Conservation (phyloP, 495 filamentous ascomycete genomes). For the Pyronema domesticum region DNA sequence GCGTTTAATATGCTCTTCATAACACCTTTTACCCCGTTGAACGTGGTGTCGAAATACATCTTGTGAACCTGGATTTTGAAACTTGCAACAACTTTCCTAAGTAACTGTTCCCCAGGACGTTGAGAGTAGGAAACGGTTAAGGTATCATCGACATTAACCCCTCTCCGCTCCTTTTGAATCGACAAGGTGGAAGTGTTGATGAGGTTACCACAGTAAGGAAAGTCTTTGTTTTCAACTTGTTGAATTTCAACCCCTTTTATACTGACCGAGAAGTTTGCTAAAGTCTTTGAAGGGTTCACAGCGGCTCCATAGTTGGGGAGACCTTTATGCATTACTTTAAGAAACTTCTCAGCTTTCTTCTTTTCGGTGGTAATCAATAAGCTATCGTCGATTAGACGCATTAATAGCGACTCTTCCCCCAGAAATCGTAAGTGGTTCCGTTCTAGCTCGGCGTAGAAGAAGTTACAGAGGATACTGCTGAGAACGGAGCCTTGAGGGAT, state of each 20-base stretch:
- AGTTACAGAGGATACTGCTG: slow-evolving; percentile 74
- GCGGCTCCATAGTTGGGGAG: slow-evolving; percentile 59
- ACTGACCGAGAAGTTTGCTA: slow-evolving; percentile 65
- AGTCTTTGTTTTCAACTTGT: slow-evolving; percentile 32
- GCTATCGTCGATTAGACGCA: slow-evolving; percentile 84
- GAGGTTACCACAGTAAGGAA: slow-evolving; percentile 74
- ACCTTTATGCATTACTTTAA: slow-evolving; percentile 62
- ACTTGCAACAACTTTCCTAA: slow-evolving; percentile 38
- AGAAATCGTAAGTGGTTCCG: slow-evolving; percentile 48
- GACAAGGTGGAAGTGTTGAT: slow-evolving; percentile 66
- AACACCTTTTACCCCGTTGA: slow-evolving; percentile 53
- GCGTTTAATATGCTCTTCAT: slow-evolving; percentile 54
- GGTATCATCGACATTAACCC: slow-evolving; percentile 29
- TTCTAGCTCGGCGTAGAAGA: slow-evolving; percentile 85
- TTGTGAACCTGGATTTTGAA: slow-evolving; percentile 76
- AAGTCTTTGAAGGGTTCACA: slow-evolving; percentile 59
- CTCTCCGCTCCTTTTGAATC: slow-evolving; percentile 40
- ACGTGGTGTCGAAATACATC: slow-evolving; percentile 73
- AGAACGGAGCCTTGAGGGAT: slow-evolving; percentile 88
- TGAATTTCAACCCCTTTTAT: slow-evolving; percentile 40
- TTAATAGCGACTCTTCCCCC: slow-evolving; percentile 42
- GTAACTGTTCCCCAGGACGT: slow-evolving; percentile 36
- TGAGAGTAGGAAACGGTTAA: slow-evolving; percentile 45
- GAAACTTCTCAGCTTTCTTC: slow-evolving; percentile 47
- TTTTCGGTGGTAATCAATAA: slow-evolving; percentile 60